Evolutionary conservation across 257 asterid genomes (phyloP).

Genomic region (Jacaranda mimosifolia): DNA sequence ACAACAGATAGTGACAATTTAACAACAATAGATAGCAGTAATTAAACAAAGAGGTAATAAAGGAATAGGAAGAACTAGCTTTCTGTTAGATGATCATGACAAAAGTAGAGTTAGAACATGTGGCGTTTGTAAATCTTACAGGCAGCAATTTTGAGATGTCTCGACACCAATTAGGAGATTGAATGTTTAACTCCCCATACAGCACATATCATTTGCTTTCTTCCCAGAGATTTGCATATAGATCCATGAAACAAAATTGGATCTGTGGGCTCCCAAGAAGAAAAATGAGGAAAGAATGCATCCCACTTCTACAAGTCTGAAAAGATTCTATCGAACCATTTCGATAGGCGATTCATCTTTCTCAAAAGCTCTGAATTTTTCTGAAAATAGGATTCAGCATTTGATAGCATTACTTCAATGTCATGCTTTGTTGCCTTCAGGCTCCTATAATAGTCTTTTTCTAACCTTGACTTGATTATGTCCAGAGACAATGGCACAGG

Average conservation of each 20-base stretch:
- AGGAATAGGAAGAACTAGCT: no score
- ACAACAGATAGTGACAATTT: no score
- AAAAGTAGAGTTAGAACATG: not conserved
- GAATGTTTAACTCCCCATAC: not conserved
- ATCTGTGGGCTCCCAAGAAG: conserved; percentile 22
- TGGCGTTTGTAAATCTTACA: not conserved
- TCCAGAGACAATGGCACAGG: conserved; percentile 84
- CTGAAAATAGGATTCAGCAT: conserved; percentile 66
- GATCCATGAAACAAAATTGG: conserved; percentile 42
- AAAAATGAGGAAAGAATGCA: conserved; percentile 22
- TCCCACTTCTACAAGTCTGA: conserved; percentile 46
- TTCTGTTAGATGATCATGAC: not conserved
- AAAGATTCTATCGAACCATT: conserved; percentile 52
- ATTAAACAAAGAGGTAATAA: no score
- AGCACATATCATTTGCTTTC: conserved; percentile 16
- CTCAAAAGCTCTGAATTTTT: conserved; percentile 54
- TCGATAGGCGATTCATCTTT: conserved; percentile 66
- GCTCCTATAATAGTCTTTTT: conserved; percentile 72
- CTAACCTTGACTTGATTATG: conserved; percentile 72
- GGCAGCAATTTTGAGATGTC: not conserved
- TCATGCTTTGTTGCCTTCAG: conserved; percentile 73
- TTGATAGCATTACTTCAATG: conserved; percentile 62
- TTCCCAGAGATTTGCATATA: conserved; percentile 5
- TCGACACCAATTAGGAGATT: not conserved
- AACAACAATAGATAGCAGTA: no score